These are phyloP conservation scores for Populus simonii DNA, from an alignment of 345 rosid species.

Conservation along the genomic window DNA sequence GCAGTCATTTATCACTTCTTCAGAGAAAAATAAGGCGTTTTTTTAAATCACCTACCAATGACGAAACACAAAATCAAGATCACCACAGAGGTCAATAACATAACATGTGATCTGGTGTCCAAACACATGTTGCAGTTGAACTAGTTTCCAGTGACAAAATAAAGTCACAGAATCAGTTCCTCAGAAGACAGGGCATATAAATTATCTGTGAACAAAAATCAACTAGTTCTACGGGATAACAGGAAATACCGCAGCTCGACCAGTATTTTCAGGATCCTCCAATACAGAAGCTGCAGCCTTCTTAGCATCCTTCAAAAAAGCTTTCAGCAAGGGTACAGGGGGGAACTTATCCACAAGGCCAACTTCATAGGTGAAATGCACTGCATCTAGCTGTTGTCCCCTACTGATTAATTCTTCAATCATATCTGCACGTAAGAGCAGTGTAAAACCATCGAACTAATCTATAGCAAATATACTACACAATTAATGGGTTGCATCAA, in stretches of 20 bases:
- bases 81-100: too few species aligned
- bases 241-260: slow-evolving; percentile 76
- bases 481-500: background rate
- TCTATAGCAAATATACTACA: background rate
- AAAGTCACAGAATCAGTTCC: background rate
- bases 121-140: background rate
- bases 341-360: slow-evolving; percentile 86
- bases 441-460: background rate
- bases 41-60: too few species aligned
- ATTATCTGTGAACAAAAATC: background rate
- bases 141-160: background rate
- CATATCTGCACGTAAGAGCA: slow-evolving; percentile 51
- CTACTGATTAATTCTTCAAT: slow-evolving; percentile 77
- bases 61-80: too few species aligned
- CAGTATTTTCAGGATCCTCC: slow-evolving; percentile 79
- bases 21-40: background rate
- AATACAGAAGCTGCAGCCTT: slow-evolving; percentile 74
- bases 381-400: slow-evolving; percentile 98
- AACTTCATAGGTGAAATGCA: slow-evolving; percentile 92
- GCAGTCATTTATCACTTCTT: background rate
- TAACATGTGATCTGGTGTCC: background rate
- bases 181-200: background rate
- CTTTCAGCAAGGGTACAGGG: slow-evolving; percentile 80
- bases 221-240: background rate
- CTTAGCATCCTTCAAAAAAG: slow-evolving; percentile 86